Evolutionary conservation across 306 rosid genomes (phyloP), one percentile per base, ranked within the genome.

Genomic region (Bauhinia variegata): DNA sequence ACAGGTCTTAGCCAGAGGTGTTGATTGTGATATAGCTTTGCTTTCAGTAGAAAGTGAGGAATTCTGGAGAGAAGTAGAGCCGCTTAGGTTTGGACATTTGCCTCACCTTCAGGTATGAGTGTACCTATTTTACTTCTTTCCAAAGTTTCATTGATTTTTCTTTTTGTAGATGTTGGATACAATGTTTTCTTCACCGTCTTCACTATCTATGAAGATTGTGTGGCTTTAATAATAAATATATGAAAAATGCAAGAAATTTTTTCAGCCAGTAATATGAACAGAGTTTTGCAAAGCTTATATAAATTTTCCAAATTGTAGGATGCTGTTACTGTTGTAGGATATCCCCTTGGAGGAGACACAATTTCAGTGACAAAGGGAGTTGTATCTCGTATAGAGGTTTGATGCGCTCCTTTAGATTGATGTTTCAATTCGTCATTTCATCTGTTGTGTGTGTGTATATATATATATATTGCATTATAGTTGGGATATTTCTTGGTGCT

Each of bases 291-390:
- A n/a, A n/a, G n/a, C n/a, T n/a, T n/a, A n/a, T n/a, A n/a, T n/a
- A n/a, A n/a, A n/a, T n/a, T n/a, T n/a, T 38, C 67, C 68, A 51
- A 75, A 42, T 73, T 78, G 85, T 84, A 93, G 99, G 99, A 93
- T 73, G 85, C 99, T 72, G 99, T 93, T 63, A 95, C 97, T 46
- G 99, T 95, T 73, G 99, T 95, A 44, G 99, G 99, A 73, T 95
- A 95, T 72, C 97, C 97, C 68, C 89, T 95, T 60, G 99, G 99
- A 77, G 99, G 99, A 71, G 99, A 95, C 79, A 95, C 99, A 58
- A 93, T 93, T 75, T 93, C 97, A 54, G 99, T 93, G 68, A 93
- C 99, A 12, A 88, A 91, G 82, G 99, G 99, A 61, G 99, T 93
- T 70, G 99, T 93, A 65, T 93, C 99, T 10, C 99, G 97, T 68